Conservation (phyloP, 257 asterid genomes). For the Fraxinus cuspidata region DNA sequence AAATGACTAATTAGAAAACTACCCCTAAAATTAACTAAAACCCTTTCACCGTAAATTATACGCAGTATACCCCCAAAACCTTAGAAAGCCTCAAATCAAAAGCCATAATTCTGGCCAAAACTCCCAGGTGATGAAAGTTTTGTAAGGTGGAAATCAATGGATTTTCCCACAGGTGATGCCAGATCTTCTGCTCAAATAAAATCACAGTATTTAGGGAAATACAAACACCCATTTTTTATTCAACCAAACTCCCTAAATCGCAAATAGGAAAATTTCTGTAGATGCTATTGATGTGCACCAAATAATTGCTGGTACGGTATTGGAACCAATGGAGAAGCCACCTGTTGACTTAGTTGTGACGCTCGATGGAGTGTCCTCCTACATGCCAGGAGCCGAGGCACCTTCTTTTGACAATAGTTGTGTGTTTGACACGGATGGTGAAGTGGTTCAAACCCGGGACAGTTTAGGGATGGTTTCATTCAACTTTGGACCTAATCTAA, state of each 20-base stretch:
- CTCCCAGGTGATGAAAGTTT: slow-evolving; percentile 26
- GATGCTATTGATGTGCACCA: slow-evolving; percentile 36
- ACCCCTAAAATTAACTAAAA: too few relatives aligned
- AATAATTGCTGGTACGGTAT: slow-evolving; percentile 36
- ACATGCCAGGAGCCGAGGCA: slow-evolving; percentile 39
- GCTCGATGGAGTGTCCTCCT: slow-evolving; percentile 39
- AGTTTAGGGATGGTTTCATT: slow-evolving; percentile 34
- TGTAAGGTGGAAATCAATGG: slow-evolving; percentile 44
- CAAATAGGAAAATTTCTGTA: slow-evolving; percentile 46
- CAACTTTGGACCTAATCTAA: slow-evolving; percentile 44
- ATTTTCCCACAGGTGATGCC: slow-evolving; percentile 45
- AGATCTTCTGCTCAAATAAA: slow-evolving; percentile 39
- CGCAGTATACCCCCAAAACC: too few relatives aligned
- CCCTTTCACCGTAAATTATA: too few relatives aligned
- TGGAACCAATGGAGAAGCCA: slow-evolving; percentile 34
- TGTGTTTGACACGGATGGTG: slow-evolving; percentile 36
- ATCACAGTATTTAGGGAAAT: slow-evolving; percentile 51
- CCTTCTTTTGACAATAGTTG: slow-evolving; percentile 28
- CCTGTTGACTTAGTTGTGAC: slow-evolving; percentile 32
- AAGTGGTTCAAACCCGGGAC: slow-evolving; percentile 31
- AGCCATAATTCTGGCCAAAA: too few relatives aligned
- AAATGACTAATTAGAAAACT: too few relatives aligned
- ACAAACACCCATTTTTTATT: slow-evolving; percentile 55
- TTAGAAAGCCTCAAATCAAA: too few relatives aligned
- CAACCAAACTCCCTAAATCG: slow-evolving; percentile 54